Conservation (phyloP, 1,284 basidiomycete species). For the Marasmius oreades region DNA sequence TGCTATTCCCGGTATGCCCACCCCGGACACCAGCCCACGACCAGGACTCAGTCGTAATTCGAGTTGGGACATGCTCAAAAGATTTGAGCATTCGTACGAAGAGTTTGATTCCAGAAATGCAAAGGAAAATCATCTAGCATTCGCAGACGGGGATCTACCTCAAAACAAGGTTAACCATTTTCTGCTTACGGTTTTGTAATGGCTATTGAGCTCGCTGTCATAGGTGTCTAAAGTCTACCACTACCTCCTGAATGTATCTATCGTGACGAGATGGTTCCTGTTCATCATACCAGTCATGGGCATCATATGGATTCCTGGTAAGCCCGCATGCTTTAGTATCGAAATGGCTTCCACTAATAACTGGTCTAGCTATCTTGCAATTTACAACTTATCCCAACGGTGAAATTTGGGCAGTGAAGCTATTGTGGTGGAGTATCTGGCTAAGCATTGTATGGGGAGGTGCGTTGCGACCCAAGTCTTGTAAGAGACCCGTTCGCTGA, state of each 20-base stretch:
- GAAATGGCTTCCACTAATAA: background rate
- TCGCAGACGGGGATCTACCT: slow-evolving; percentile 63
- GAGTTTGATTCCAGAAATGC: slow-evolving; percentile 57
- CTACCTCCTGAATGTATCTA: slow-evolving; percentile 74
- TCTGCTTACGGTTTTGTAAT: background rate
- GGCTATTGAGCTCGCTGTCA: background rate
- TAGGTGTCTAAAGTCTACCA: slow-evolving; percentile 63
- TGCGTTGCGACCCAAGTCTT: slow-evolving; percentile 21
- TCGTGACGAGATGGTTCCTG: slow-evolving; percentile 77
- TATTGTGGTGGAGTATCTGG: slow-evolving; percentile 90
- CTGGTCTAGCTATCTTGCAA: slow-evolving; percentile 48
- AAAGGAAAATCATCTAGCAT: slow-evolving; percentile 48
- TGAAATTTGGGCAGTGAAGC: slow-evolving; percentile 56
- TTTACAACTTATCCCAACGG: slow-evolving; percentile 58
- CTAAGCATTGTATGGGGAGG: slow-evolving; percentile 74
- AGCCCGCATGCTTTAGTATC: background rate
- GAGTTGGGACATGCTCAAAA: slow-evolving; percentile 55
- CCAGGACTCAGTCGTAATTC: slow-evolving; percentile 20
- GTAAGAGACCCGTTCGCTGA: slow-evolving; percentile 9
- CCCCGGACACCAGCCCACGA: slow-evolving; percentile 1
- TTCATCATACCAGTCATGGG: slow-evolving; percentile 75
- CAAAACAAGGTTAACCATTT: slow-evolving; percentile 41
- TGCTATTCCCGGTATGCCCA: slow-evolving; percentile 10
- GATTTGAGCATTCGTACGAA: slow-evolving; percentile 54
- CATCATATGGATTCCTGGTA: slow-evolving; percentile 71